Percentiles rank a stretch among this genome's conserved stretches.
phyloP scores from a whole-genome alignment of 2,329 filamentous ascomycete genomes.

The Emydomyces testavorans region DNA sequence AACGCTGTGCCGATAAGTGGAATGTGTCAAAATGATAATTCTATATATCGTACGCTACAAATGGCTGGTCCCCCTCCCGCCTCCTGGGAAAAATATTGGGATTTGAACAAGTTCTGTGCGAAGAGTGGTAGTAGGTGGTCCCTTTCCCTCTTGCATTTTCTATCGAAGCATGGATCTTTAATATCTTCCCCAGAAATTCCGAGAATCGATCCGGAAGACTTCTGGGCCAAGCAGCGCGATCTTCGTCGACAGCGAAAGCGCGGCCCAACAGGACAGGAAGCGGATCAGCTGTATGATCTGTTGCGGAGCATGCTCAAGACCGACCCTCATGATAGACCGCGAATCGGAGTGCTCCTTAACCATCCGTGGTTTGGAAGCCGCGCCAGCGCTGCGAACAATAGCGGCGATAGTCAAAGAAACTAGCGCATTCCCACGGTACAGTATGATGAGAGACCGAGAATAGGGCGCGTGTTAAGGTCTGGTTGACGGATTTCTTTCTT shows the following conservation, averaged over 20 bases:
- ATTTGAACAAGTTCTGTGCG: background rate
- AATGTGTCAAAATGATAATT: background rate
- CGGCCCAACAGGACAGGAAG: background rate
- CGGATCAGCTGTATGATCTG: slow-evolving; percentile 1
- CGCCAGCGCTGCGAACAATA: too few relatives aligned
- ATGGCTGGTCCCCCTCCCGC: background rate
- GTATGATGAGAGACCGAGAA: too few relatives aligned
- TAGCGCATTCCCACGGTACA: too few relatives aligned
- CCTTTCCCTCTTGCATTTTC: background rate
- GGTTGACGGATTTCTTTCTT: too few relatives aligned
- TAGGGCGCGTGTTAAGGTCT: too few relatives aligned
- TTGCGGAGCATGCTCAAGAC: slow-evolving; percentile 5
- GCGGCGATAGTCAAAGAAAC: too few relatives aligned
- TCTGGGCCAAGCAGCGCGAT: background rate
- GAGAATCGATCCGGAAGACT: background rate
- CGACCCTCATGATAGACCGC: background rate
- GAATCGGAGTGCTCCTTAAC: background rate
- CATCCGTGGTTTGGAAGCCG: slow-evolving; percentile 5
- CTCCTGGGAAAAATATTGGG: background rate
- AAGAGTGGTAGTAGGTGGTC: background rate
- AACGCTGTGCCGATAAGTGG: background rate
- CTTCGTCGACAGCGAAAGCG: background rate
- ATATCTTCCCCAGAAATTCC: background rate
- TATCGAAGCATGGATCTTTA: background rate
- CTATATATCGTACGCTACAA: background rate